phyloP scores from a whole-genome alignment of 2,329 filamentous ascomycete species.

The Saccharata proteae region DNA sequence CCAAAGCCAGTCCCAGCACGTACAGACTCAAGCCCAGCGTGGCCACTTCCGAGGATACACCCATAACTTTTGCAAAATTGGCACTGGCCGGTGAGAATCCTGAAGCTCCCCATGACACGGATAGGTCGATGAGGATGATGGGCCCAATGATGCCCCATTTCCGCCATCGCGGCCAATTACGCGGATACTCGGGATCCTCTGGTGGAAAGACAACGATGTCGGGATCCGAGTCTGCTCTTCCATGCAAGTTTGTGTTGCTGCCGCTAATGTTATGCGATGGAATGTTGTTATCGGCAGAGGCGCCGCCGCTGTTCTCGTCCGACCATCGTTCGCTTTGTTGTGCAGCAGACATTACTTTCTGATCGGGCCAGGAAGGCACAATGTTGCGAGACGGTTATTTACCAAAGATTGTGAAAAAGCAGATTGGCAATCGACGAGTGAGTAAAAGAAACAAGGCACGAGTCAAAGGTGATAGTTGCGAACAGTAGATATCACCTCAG shows the following conservation, averaged over 20 bases:
- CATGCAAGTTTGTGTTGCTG: too few relatives aligned
- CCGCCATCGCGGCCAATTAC: constrained; percentile 20
- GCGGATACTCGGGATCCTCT: constrained; percentile 19
- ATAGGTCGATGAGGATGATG: constrained; percentile 24
- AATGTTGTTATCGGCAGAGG: neutral
- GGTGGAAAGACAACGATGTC: constrained; percentile 16
- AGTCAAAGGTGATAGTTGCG: too few relatives aligned
- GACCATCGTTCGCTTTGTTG: too few relatives aligned
- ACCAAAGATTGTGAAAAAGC: too few relatives aligned
- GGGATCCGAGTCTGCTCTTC: neutral
- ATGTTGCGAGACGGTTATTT: too few relatives aligned
- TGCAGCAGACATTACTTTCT: too few relatives aligned
- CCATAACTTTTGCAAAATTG: constrained; percentile 32
- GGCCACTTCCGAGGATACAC: constrained; percentile 27
- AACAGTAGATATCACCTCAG: too few relatives aligned
- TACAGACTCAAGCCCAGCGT: constrained; percentile 36
- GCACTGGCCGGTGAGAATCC: constrained; percentile 33
- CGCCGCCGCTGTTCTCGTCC: too few relatives aligned
- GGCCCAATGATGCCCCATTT: constrained; percentile 25
- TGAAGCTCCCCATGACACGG: constrained; percentile 32
- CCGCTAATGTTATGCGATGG: too few relatives aligned
- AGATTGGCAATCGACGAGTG: too few relatives aligned
- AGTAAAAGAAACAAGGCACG: too few relatives aligned
- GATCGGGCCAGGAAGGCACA: too few relatives aligned
- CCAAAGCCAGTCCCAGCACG: constrained; percentile 34